Base-by-base conservation (phyloP, 164 flowering plant species). In the Annona cherimola region DNA sequence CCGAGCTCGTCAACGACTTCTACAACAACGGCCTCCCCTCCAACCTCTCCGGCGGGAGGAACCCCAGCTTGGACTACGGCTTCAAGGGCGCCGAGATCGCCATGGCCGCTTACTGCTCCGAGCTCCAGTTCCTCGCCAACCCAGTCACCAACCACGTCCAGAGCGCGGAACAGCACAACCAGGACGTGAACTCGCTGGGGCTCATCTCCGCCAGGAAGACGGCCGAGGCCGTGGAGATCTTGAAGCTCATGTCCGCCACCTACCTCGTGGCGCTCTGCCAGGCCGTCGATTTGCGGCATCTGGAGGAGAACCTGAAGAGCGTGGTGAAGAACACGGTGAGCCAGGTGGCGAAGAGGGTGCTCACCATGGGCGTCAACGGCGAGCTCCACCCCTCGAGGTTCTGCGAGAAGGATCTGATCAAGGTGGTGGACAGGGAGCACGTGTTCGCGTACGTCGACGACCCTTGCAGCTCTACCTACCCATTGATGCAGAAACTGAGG, bases 21-120 rank as follows among this genome's bases (percentile, higher is more conserved):
- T 87, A 84, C 87, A 88, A 86, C 76, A 88, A 88, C 62, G 92
- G 92, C 20, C 69, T 88, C 73, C 88, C 92, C 1, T 84, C 89
- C 7, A 87, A 87, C 73, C 83, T 88, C 9, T 77, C 85, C 2
- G 90, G 86, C 9, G 90, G 92, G 0, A 68, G 85, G 74, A 86
- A 88, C 60, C 92, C 90, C 19, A 86, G 92, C 76, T 73, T 88
- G 84, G 92, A 88, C 67, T 87, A 87, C 55, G 90, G 89, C 1
- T 83, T 87, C 64, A 87, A 87, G 67, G 89, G 89, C 5, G 87
- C 85, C 0, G 89, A 86, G 66, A 84, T 85, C 39, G 89, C 90
- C 2, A 85, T 87, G 90, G 88, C 90, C 8, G 68, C 88, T 0
- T 86, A 88, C 69, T 83, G 87, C 45, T 88, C 92, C 0, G 92